Evolutionary conservation across 441 rosid species (phyloP).

Genomic region (Euphorbia schlechtendalii): DNA sequence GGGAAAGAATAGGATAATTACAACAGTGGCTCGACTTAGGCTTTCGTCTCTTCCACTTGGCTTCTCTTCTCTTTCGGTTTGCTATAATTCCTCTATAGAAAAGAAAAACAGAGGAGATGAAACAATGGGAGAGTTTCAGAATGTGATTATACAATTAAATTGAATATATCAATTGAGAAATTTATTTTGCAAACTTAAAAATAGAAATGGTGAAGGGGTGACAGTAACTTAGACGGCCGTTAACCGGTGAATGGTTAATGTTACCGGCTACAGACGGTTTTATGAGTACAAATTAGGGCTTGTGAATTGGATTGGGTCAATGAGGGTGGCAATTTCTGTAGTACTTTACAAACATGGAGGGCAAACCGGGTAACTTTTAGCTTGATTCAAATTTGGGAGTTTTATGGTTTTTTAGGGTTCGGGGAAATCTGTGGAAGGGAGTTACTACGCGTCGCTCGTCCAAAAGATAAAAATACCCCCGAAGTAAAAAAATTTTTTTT

Average conservation of each 20-base stretch:
- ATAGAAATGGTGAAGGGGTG: constrained; percentile 16
- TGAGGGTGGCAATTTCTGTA: neutral
- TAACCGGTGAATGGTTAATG: constrained; percentile 31
- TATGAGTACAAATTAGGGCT: constrained; percentile 23
- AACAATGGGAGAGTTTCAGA: neutral
- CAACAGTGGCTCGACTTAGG: neutral
- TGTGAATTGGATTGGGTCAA: neutral
- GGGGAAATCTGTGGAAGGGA: too few species aligned
- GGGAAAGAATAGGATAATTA: constrained; percentile 2
- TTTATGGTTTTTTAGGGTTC: too few species aligned
- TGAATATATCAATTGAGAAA: neutral
- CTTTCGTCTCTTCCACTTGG: neutral
- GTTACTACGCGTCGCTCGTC: too few species aligned
- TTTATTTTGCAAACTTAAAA: neutral
- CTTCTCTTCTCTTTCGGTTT: neutral
- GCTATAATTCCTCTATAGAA: neutral
- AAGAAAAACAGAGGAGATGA: constrained; percentile 9
- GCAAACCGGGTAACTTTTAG: too few species aligned
- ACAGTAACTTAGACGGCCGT: constrained; percentile 30
- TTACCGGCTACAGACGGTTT: constrained; percentile 51
- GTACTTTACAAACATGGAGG: too few species aligned
- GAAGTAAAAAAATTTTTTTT: too few species aligned
- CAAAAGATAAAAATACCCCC: too few species aligned
- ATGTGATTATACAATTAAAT: constrained; percentile 13
- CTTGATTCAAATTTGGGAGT: too few species aligned